These are phyloP conservation scores for Alternaria dauci DNA, from an alignment of 2,329 filamentous ascomycete genomes.

Conservation along the genomic window DNA sequence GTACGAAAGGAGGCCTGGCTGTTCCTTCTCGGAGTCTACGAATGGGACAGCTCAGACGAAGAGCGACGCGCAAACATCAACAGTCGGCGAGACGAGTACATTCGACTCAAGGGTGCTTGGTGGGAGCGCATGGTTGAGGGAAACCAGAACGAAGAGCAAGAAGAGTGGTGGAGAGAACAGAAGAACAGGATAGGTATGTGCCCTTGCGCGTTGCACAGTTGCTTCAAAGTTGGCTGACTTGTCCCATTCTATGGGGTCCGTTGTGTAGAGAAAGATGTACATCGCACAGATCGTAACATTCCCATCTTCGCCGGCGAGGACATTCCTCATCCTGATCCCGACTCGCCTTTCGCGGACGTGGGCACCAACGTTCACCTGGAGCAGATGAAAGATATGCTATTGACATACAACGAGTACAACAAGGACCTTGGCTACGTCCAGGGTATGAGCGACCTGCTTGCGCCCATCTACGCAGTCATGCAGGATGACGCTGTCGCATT, in stretches of 20 bases:
- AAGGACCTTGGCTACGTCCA: constrained; percentile 95
- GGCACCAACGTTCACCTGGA: constrained; percentile 98
- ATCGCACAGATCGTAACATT: constrained; percentile 92
- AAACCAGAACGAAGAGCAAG: constrained; percentile 78
- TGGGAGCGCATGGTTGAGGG: constrained; percentile 93
- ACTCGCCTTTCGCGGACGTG: constrained; percentile 89
- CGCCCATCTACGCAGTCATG: constrained; percentile 94
- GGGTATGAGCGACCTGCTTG: constrained; percentile 96
- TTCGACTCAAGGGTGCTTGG: constrained; percentile 92
- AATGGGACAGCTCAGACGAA: constrained; percentile 89
- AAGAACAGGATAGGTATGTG: constrained; percentile 86
- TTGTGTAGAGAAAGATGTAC: constrained; percentile 92
- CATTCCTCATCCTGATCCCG: constrained; percentile 93
- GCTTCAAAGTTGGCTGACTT: constrained; percentile 51
- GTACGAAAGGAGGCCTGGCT: constrained; percentile 97
- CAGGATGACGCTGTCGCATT: constrained; percentile 98
- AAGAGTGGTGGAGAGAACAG: constrained; percentile 98
- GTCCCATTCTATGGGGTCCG: constrained; percentile 63
- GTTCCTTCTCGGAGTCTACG: constrained; percentile 88
- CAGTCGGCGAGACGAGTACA: constrained; percentile 89
- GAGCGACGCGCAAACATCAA: constrained; percentile 85
- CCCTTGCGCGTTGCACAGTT: constrained; percentile 1
- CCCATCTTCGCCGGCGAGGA: constrained; percentile 97
- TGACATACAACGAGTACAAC: constrained; percentile 99
- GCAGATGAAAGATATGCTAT: constrained; percentile 98